Conservation (phyloP, 2,329 filamentous ascomycete species). For the Ceratocystiopsis minuta region DNA sequence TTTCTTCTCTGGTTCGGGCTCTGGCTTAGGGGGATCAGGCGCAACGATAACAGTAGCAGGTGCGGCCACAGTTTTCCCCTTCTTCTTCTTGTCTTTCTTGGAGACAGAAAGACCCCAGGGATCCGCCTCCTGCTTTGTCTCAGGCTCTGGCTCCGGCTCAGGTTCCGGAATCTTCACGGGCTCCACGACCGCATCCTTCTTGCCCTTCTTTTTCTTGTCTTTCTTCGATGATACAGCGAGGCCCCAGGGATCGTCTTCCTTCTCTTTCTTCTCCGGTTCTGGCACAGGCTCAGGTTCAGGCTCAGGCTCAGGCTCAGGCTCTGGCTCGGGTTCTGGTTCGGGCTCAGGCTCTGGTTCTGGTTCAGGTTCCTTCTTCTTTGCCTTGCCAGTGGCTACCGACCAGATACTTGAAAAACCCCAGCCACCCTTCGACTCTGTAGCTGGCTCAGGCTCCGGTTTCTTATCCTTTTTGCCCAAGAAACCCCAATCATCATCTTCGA, state of each 20-base stretch:
- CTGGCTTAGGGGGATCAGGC: slow-evolving; percentile 5
- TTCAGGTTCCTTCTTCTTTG: slow-evolving; percentile 7
- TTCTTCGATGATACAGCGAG: background rate
- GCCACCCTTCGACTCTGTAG: too few species aligned
- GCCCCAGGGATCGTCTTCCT: background rate
- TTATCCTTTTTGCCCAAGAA: slow-evolving; percentile 21
- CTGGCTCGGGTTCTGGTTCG: background rate
- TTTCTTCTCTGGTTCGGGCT: slow-evolving; percentile 4
- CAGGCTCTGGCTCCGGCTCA: slow-evolving; percentile 12
- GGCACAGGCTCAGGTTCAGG: slow-evolving; percentile 4
- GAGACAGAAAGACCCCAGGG: slow-evolving; percentile 1
- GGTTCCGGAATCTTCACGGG: slow-evolving; percentile 17
- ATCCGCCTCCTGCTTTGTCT: slow-evolving; percentile 18
- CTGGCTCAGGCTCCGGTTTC: slow-evolving; percentile 8
- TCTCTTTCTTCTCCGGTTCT: slow-evolving; percentile 5
- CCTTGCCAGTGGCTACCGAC: too few species aligned
- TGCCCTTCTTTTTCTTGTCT: slow-evolving; percentile 10
- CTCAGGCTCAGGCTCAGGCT: slow-evolving; percentile 1
- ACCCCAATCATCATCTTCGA: too few species aligned
- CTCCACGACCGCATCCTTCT: background rate
- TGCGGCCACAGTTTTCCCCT: slow-evolving; percentile 8
- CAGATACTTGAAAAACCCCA: too few species aligned
- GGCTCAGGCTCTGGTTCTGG: slow-evolving; percentile 2
- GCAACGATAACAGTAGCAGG: slow-evolving; percentile 2
- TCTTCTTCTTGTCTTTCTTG: slow-evolving; percentile 20